These are phyloP conservation scores for Pseudocohnilembus persalinus DNA, from an alignment of 169 alveolate genomes.

Conservation along the genomic window DNA sequence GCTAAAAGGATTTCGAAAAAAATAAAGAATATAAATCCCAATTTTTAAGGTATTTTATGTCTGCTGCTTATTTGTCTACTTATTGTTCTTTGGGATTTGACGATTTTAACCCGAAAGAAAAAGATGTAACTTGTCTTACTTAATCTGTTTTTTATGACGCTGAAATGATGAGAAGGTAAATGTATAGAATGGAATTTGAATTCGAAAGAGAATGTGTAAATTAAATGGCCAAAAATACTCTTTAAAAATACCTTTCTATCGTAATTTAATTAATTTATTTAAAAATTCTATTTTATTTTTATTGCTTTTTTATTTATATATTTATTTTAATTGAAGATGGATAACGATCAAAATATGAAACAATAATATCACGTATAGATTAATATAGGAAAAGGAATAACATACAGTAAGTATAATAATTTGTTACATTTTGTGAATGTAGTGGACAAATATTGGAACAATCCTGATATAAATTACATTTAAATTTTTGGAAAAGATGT, in stretches of 20 bases:
- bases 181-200: conserved; percentile 1
- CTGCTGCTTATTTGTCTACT: not conserved
- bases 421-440: not conserved
- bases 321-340: no score
- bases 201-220: conserved; percentile 2
- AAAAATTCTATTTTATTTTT: no score
- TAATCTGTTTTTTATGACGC: not conserved
- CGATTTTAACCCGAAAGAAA: conserved; percentile 1
- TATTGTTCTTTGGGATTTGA: not conserved
- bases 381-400: not conserved
- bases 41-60: not conserved
- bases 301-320: no score
- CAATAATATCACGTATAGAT: not conserved
- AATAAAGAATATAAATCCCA: not conserved
- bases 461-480: conserved; percentile 2
- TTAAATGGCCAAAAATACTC: conserved; percentile 1
- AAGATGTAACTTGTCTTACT: not conserved
- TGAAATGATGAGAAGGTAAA: not conserved
- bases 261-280: not conserved
- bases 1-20: not conserved
- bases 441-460: not conserved
- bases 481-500: conserved; percentile 9
- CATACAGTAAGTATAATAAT: not conserved
- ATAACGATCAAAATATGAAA: not conserved
- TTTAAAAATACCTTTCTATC: not conserved